Conservation (phyloP, 805 yeast species). For the Kodamaea nitidulidarum region DNA sequence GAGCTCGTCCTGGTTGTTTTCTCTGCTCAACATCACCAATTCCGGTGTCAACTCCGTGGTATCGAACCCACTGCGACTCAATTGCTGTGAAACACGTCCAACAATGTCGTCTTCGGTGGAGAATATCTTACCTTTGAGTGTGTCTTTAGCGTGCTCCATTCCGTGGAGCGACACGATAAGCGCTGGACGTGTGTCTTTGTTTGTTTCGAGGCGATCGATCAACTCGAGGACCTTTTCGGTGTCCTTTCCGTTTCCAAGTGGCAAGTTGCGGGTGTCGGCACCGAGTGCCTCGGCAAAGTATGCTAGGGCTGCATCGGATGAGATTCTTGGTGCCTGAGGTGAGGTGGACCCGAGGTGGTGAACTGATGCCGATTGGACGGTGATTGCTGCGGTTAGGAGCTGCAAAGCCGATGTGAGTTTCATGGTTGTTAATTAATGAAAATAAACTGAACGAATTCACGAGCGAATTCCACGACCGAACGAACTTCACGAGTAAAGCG, state of each 20-base stretch:
- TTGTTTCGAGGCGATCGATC: slow-evolving; percentile 8
- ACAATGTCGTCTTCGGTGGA: not conserved
- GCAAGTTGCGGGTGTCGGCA: slow-evolving; percentile 30
- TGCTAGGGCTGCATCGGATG: slow-evolving; percentile 29
- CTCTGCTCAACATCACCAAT: slow-evolving; percentile 13
- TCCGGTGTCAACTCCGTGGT: slow-evolving; percentile 7
- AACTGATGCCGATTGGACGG: slow-evolving; percentile 4
- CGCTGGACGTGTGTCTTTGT: slow-evolving; percentile 19
- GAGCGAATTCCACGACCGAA: too few relatives aligned
- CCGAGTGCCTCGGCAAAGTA: slow-evolving; percentile 46
- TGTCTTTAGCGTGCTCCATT: slow-evolving; percentile 29
- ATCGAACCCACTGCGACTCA: slow-evolving; percentile 1
- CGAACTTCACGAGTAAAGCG: too few relatives aligned
- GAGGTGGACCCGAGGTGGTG: too few relatives aligned
- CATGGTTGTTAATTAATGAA: not conserved
- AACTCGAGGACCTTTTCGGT: slow-evolving; percentile 23
- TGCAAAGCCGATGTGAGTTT: not conserved
- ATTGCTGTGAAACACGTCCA: not conserved
- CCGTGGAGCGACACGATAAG: slow-evolving; percentile 42
- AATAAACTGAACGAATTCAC: too few relatives aligned
- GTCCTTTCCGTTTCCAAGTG: slow-evolving; percentile 28
- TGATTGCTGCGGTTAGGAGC: not conserved
- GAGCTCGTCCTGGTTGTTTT: slow-evolving; percentile 14
- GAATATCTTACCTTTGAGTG: slow-evolving; percentile 13
- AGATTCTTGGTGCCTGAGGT: slow-evolving; percentile 1